phyloP scores from a whole-genome alignment of 306 rosid genomes.

The Abrus pulchellus region DNA sequence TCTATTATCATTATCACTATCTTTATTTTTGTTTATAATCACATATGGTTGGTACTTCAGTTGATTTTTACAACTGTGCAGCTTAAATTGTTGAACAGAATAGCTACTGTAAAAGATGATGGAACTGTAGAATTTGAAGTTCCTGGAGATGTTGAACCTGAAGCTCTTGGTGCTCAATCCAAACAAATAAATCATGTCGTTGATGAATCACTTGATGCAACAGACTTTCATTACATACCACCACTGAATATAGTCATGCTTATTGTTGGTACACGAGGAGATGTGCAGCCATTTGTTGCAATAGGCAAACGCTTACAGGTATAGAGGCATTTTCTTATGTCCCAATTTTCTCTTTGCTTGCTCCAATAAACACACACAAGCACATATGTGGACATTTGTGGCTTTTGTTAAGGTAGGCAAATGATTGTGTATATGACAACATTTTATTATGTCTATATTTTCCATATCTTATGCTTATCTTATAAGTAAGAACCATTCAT shows the following conservation, averaged over 20 bases:
- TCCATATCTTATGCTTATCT: neutral
- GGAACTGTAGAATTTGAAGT: constrained; percentile 97
- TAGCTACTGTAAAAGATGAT: constrained; percentile 91
- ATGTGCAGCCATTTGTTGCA: constrained; percentile 96
- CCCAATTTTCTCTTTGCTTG: constrained; percentile 26
- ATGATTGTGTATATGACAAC: neutral
- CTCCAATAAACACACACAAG: constrained; percentile 8
- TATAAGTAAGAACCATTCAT: constrained; percentile 1
- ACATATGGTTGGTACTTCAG: constrained; percentile 34
- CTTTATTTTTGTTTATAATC: constrained; percentile 39
- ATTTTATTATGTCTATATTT: neutral
- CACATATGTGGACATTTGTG: neutral
- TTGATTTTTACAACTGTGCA: constrained; percentile 61
- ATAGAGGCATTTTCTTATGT: constrained; percentile 36
- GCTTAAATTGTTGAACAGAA: constrained; percentile 84
- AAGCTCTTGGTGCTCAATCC: constrained; percentile 53
- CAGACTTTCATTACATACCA: constrained; percentile 72
- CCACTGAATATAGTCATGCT: constrained; percentile 89
- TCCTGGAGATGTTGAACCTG: constrained; percentile 79
- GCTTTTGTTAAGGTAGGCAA: constrained; percentile 5
- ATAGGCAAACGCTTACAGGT: constrained; percentile 98
- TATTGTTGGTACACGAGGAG: constrained; percentile 99
- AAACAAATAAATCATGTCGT: constrained; percentile 53
- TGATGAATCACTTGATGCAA: constrained; percentile 67
- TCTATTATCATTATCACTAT: neutral